phyloP scores from a whole-genome alignment of 2,329 filamentous ascomycete species.

The Sarocladium strictum region DNA sequence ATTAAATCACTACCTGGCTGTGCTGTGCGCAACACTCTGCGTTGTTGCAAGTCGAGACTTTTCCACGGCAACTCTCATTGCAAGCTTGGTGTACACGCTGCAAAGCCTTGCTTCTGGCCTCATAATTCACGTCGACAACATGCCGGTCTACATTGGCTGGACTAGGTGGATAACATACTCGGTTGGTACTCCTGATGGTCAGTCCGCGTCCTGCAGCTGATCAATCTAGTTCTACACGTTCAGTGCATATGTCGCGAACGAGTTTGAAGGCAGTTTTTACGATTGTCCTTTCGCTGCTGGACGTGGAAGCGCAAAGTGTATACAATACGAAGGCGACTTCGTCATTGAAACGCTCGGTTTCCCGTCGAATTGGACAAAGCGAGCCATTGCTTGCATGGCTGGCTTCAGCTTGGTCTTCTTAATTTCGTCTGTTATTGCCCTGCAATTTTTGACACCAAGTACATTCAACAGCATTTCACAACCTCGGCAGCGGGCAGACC shows the following conservation, averaged over 20 bases:
- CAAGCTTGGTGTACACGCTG: constrained; percentile 65
- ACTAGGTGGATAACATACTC: constrained; percentile 61
- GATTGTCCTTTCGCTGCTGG: constrained; percentile 56
- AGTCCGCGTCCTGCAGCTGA: background rate
- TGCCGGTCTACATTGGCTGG: constrained; percentile 72
- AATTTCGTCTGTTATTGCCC: constrained; percentile 49
- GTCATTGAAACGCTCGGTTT: constrained; percentile 65
- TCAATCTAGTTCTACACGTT: constrained; percentile 57
- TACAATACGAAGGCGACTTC: constrained; percentile 42
- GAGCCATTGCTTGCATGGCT: constrained; percentile 57
- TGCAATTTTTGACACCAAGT: constrained; percentile 52
- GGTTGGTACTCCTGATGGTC: constrained; percentile 27
- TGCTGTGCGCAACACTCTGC: constrained; percentile 63
- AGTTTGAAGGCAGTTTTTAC: constrained; percentile 67
- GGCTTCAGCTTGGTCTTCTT: constrained; percentile 60
- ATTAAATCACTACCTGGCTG: constrained; percentile 65
- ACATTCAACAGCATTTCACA: background rate
- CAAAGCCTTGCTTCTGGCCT: constrained; percentile 71
- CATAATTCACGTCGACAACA: constrained; percentile 66
- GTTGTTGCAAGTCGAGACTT: constrained; percentile 62
- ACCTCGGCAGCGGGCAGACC: background rate
- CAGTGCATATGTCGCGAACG: constrained; percentile 63
- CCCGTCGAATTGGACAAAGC: constrained; percentile 58
- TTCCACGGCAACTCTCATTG: constrained; percentile 62
- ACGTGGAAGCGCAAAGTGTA: background rate